Base-by-base conservation (phyloP, 1,284 basidiomycete genomes). In the Ceratobasidium theobromae region DNA sequence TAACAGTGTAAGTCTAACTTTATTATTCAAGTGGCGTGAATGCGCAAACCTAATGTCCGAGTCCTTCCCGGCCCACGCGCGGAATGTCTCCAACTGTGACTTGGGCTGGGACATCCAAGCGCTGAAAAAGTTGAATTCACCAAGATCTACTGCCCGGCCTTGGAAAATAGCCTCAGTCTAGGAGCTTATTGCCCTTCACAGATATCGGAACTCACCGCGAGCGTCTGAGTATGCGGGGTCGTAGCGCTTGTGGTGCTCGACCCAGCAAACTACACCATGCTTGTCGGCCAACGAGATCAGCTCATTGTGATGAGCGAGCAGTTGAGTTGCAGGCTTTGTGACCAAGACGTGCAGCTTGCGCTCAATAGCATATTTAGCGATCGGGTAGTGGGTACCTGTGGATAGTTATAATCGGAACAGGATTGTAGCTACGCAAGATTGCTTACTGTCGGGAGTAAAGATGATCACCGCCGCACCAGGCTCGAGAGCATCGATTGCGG, bases 191-290 rank as follows among this genome's bases (percentile, higher is more conserved):
- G n/a, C n/a, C 43, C 6, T n/a, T 28, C 48, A 43, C n/a, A 30
- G 18, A 12, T 48, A 9, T 14, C 18, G 4, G 21, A 77, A 74
- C 55, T 27, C 48, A 58, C 55, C 55, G 25, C 55, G 55, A 21
- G 93, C 94, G 76, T 97, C 94, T 71, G 89, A 90, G 79, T 97
- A 96, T 2, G 90, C 93, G 2, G 94, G 94, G 76, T 97, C 94
- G 76, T 91, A 95, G 65, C 87, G 83, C 73, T 90, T 90, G 77
- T 91, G 88, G 73, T 96, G 93, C 76, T 96, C 94, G 32, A 96
- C 93, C 74, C 93, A 93, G 77, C 92, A 95, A 5, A 94, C 81
- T 11, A 95, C 88, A 55, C 88, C 87, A 73, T 93, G 82, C 75
- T 89, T 84, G 72, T 81, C 84, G 9, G 93, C 92, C 0, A 86